Evolutionary conservation across 495 filamentous ascomycete species (phyloP), one percentile per base, ranked within the genome.

Genomic region (Penicillium malachiteum): DNA sequence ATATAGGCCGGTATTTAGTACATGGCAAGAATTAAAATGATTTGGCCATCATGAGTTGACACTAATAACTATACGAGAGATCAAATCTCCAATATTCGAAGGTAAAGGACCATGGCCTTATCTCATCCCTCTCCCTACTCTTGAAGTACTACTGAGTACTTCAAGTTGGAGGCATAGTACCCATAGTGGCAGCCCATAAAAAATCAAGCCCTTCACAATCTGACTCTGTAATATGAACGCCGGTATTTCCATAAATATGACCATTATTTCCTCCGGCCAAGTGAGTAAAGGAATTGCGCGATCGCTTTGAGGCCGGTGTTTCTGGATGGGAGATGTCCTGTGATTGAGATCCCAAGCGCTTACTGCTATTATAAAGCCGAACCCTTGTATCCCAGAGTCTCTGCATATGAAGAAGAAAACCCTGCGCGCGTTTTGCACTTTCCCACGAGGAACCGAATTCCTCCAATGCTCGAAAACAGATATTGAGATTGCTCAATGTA

Each of bases 391-490:
- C 55, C 55, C 48, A 52, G 5, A 57, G 9, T 1, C 48, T 35
- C 21, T 57, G 48, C 48, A 52, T 57, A 30, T 42, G 55, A 6
- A 57, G 43, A 7, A 57, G 32, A 11, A 57, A 57, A 4, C 13
- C 48, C 12, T 57, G 55, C n/a, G 55, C 55, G 5, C 48, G 32
- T 17, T 57, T 52, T 3, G 55, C 55, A 21, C 55, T 57, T 13
- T 57, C 55, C 42, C 55, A 57, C 3, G 48, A 51, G 3, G 43
- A 26, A 8, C 48, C 42, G 5, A 48, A 57, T 53, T 76, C 73
- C 40, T 76, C 73, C 4, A 76, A 54, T 2, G 74, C 74, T 32
- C 74, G 67, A 61, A 77, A 77, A 54, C 74, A 77, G 6, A 77
- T 31, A 37, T 52, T 57, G 14, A 57, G 42, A 35, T 48, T 31